phyloP scores from a whole-genome alignment of 192 early-diverging fungal species.

The Coemansia furcata region DNA sequence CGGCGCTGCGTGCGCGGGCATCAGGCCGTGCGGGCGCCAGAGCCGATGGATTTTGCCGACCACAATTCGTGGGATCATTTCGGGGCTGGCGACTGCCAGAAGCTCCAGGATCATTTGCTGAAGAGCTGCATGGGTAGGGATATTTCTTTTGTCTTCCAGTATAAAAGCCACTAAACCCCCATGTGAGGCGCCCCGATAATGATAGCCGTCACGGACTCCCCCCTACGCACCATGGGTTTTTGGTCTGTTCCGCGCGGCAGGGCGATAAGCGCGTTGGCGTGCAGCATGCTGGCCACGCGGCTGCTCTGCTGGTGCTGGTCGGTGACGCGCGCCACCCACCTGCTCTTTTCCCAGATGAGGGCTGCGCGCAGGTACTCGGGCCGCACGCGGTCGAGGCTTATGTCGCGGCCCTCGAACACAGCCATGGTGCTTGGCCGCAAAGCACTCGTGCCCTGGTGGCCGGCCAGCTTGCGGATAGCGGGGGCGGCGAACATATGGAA shows the following conservation, averaged over 20 bases:
- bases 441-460: slow-evolving; percentile 54
- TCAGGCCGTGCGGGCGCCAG: slow-evolving; percentile 66
- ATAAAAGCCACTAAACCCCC: slow-evolving; percentile 58
- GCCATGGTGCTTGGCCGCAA: slow-evolving; percentile 61
- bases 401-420: slow-evolving; percentile 67
- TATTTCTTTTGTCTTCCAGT: slow-evolving; percentile 81
- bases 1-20: slow-evolving; percentile 80
- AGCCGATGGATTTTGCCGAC: slow-evolving; percentile 73
- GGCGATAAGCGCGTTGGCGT: slow-evolving; percentile 76
- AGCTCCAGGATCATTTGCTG: slow-evolving; percentile 62
- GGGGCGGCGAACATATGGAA: slow-evolving; percentile 91
- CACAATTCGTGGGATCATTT: slow-evolving; percentile 82
- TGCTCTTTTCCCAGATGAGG: slow-evolving; percentile 28
- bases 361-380: slow-evolving; percentile 31
- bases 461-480: slow-evolving; percentile 75
- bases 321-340: slow-evolving; percentile 44
- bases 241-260: slow-evolving; percentile 58
- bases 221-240: slow-evolving; percentile 1
- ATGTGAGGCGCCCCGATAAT: slow-evolving; percentile 21
- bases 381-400: slow-evolving; percentile 32
- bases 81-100: slow-evolving; percentile 54
- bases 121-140: slow-evolving; percentile 60
- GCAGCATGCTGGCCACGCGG: slow-evolving; percentile 70
- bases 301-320: slow-evolving; percentile 81
- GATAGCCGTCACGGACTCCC: slow-evolving; percentile 24